phyloP scores from a whole-genome alignment of 352 stramenopile genomes.

The Pythium brassicae region DNA sequence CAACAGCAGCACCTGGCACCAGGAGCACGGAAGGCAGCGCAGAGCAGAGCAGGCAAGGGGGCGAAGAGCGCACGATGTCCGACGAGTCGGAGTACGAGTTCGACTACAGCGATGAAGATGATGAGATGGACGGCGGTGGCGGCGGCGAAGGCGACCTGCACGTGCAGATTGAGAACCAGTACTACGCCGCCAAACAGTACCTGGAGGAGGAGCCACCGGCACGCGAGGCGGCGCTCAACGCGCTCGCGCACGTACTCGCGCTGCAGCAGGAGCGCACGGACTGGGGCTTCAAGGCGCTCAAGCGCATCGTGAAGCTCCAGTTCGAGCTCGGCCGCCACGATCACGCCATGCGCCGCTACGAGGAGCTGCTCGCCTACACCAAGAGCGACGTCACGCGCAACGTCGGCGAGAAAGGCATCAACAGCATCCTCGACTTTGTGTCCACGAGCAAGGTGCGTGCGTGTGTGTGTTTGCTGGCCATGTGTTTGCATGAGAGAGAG shows the following conservation, averaged over 20 bases:
- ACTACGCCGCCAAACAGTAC: slow-evolving; percentile 90
- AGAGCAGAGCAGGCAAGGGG: too few relatives aligned
- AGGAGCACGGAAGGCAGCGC: too few relatives aligned
- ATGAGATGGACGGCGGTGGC: slow-evolving; percentile 74
- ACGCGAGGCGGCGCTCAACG: slow-evolving; percentile 33
- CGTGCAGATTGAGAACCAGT: slow-evolving; percentile 92
- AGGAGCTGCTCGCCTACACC: slow-evolving; percentile 86
- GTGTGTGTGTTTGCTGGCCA: too few relatives aligned
- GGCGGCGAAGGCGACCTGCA: slow-evolving; percentile 63
- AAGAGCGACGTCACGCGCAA: slow-evolving; percentile 90
- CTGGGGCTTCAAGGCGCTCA: slow-evolving; percentile 94
- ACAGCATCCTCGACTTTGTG: slow-evolving; percentile 94
- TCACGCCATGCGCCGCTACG: slow-evolving; percentile 80
- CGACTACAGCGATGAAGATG: slow-evolving; percentile 90
- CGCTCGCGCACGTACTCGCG: slow-evolving; percentile 47
- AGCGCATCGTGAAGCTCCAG: slow-evolving; percentile 93
- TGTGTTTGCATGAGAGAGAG: too few relatives aligned
- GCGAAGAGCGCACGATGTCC: slow-evolving; percentile 32
- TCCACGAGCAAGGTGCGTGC: slow-evolving; percentile 72
- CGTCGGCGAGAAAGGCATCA: slow-evolving; percentile 94
- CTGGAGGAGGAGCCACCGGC: slow-evolving; percentile 52
- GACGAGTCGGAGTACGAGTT: slow-evolving; percentile 89
- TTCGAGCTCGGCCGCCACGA: slow-evolving; percentile 71
- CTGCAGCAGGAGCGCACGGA: slow-evolving; percentile 58
- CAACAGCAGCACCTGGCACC: too few relatives aligned